phyloP scores from a whole-genome alignment of 768 basidiomycete species.

The Termitomyces sp. region DNA sequence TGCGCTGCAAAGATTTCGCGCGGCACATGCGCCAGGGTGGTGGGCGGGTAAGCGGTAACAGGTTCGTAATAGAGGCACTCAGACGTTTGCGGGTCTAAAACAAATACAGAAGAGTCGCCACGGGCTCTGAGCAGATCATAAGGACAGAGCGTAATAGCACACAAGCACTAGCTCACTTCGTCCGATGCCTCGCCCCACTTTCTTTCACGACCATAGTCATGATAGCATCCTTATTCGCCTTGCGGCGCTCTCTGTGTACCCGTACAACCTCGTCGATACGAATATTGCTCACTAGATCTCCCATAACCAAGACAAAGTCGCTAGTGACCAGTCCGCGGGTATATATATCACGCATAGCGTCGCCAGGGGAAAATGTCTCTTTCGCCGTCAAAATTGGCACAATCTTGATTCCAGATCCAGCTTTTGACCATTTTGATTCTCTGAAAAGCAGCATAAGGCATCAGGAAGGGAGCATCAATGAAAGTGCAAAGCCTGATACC shows the following conservation, averaged over 20 bases:
- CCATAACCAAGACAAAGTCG: slow-evolving; percentile 89
- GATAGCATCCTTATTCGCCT: slow-evolving; percentile 85
- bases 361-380: slow-evolving; percentile 83
- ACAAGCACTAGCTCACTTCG: slow-evolving; percentile 44
- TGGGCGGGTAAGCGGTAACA: slow-evolving; percentile 62
- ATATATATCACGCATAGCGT: slow-evolving; percentile 92
- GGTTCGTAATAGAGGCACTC: slow-evolving; percentile 86
- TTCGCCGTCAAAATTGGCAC: slow-evolving; percentile 82
- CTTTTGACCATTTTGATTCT: slow-evolving; percentile 80
- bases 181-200: slow-evolving; percentile 64
- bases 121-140: slow-evolving; percentile 39
- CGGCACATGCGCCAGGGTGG: slow-evolving; percentile 59
- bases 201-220: slow-evolving; percentile 95
- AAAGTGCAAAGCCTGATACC: slow-evolving; percentile 39
- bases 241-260: slow-evolving; percentile 82
- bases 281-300: slow-evolving; percentile 91
- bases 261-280: slow-evolving; percentile 85
- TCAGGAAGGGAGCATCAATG: slow-evolving; percentile 8
- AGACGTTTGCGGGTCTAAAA: slow-evolving; percentile 66
- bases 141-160: background rate
- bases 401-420: slow-evolving; percentile 75
- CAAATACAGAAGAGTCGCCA: slow-evolving; percentile 74
- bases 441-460: slow-evolving; percentile 20
- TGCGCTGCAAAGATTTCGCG: slow-evolving; percentile 68
- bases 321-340: slow-evolving; percentile 83